Percentiles rank a stretch among this genome's conserved stretches.
These are phyloP conservation scores for Tetrapisispora arboricola DNA, from an alignment of 805 yeast species.

Conservation along the genomic window DNA sequence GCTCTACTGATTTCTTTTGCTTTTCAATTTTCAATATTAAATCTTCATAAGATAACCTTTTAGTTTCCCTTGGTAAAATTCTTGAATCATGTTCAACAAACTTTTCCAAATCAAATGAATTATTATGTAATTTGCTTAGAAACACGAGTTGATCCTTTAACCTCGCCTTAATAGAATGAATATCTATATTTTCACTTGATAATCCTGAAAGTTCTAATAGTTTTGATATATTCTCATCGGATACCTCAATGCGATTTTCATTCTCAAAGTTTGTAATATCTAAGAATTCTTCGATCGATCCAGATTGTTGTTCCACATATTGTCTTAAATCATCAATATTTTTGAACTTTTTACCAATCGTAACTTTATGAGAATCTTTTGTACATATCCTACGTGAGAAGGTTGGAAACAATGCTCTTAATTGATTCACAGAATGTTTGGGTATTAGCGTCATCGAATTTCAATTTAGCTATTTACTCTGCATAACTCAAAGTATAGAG, in stretches of 20 bases:
- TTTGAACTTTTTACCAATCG: conserved; percentile 13
- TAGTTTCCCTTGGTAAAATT: conserved; percentile 20
- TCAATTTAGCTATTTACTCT: too few species aligned
- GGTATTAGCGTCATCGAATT: too few species aligned
- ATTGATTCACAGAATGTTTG: too few species aligned
- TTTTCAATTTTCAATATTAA: conserved; percentile 21
- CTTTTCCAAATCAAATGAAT: conserved; percentile 9
- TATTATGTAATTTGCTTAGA: conserved; percentile 35
- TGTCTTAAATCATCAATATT: conserved; percentile 19
- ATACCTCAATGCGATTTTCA: not conserved
- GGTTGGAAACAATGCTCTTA: too few species aligned
- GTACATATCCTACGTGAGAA: too few species aligned
- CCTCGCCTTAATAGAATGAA: conserved; percentile 25
- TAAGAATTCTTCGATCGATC: conserved; percentile 23
- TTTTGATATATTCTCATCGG: conserved; percentile 17
- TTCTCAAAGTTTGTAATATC: not conserved
- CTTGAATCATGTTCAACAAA: conserved; percentile 16
- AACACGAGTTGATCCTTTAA: conserved; percentile 42
- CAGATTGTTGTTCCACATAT: conserved; percentile 11
- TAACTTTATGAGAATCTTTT: too few species aligned
- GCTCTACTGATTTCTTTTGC: conserved; percentile 14
- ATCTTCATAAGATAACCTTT: conserved; percentile 25
- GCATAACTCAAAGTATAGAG: too few species aligned
- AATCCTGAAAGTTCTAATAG: conserved; percentile 43
- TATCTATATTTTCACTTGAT: conserved; percentile 22